Base-by-base conservation (phyloP, 1,284 basidiomycete species). In the Schizophyllum amplum region DNA sequence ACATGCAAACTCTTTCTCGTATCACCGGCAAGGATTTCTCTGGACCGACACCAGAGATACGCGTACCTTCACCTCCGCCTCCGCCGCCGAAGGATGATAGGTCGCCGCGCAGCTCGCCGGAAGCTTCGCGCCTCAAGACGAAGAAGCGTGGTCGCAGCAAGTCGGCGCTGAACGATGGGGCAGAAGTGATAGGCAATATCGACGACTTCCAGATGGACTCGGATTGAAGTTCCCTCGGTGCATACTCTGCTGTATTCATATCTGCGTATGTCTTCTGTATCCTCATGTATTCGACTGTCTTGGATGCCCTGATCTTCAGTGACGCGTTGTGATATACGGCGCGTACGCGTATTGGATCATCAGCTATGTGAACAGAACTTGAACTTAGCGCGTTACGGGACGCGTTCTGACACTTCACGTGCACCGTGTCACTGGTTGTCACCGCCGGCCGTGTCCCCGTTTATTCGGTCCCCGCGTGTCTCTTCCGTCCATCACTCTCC, bases 1-100 rank as follows among this genome's bases (percentile, higher is more conserved):
- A 90, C 64, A 86, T 90, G 60, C 74, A 76, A 61, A 84, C 81
- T 0, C 69, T 90, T 17, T 81, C 84, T 27, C 79, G 84, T 23
- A 82, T 90, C 81, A 90, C 88, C 5, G 87, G 87, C 46, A 90
- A 86, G 62, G 87, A 90, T 65, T 90, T 90, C 63, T 86, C 86
- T 53, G 87, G 87, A 0, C 87, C 87, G 21, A 79, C 80, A n/a
- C 87, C 87, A 0, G 78, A 83, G 57, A 88, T 90, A 59, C 75
- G 77, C 24, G 75, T 76, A 1, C 82, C 83, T 0, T 70, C 74
- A 4, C 75, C 75, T 15, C 70, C 69, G 5, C 67, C 71, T 20
- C 60, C 58, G 26, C 63, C 63, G n/a, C 53, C 66, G 20, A 24
- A 23, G n/a, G 60, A 53, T 33, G 57, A n/a, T n/a, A n/a, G 50